Percentiles rank a stretch among this genome's conserved stretches.
Conservation (phyloP, 2,329 filamentous ascomycete species). For the Daldinia sp. region DNA sequence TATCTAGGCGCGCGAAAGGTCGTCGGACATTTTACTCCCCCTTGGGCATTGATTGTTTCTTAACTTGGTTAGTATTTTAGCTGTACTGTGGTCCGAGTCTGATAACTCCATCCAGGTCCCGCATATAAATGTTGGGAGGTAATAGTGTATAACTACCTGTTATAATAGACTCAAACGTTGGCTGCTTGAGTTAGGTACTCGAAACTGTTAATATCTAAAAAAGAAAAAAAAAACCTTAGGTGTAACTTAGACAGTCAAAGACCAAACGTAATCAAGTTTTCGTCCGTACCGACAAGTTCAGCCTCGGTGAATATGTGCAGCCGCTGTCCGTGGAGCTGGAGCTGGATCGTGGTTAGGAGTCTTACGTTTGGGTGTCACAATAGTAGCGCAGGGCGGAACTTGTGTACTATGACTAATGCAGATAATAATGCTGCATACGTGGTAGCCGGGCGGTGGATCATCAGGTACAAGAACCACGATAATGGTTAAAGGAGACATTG, state of each 20-base stretch:
- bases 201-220: slow-evolving; percentile 14
- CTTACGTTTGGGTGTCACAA: slow-evolving; percentile 29
- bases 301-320: slow-evolving; percentile 33
- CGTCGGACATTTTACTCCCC: slow-evolving; percentile 13
- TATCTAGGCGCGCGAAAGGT: not conserved
- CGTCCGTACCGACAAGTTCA: slow-evolving; percentile 24
- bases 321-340: slow-evolving; percentile 11
- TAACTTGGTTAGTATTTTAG: not conserved
- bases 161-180: not conserved
- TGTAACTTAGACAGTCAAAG: not conserved
- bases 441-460: slow-evolving; percentile 43
- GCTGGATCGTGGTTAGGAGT: slow-evolving; percentile 9
- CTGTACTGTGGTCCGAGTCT: not conserved
- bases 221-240: too few relatives aligned
- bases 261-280: slow-evolving; percentile 21
- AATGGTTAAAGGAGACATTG: slow-evolving; percentile 36
- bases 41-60: slow-evolving; percentile 17
- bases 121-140: not conserved
- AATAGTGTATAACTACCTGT: too few relatives aligned
- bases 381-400: slow-evolving; percentile 32
- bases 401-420: slow-evolving; percentile 55
- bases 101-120: not conserved
- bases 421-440: slow-evolving; percentile 40
- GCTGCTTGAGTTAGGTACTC: not conserved
- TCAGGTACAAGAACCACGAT: slow-evolving; percentile 46